Evolutionary conservation across 306 rosid genomes (phyloP), one percentile per base, ranked within the genome.

Genomic region (Pueraria montana): DNA sequence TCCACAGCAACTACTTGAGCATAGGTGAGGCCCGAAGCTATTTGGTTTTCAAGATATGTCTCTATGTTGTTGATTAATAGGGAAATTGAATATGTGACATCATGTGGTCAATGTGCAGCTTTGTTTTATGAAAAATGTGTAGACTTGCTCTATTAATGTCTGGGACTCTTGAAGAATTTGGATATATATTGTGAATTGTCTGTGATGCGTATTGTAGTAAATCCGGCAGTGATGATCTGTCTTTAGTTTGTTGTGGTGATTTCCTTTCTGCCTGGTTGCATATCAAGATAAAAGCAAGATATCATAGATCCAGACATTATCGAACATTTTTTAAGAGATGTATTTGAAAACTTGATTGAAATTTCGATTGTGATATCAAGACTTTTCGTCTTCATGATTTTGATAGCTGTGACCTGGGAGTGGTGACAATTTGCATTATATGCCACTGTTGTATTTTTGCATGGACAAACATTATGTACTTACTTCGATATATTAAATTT

Each of bases 1-100:
- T 93, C 65, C 97, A 83, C 78, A 93, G 98, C 88, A 96, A 93
- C 87, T 89, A 87, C 86, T 81, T 88, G 91, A 87, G 91, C 86
- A 82, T 86, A 84, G 99, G 99, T 95, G 83, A 91, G 94, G 59
- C 80, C 80, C 61, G 20, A 20, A 78, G 77, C 72, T 88, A 11
- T 43, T 76, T 45, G 46, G 49, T 64, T 83, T 17, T 68, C 53
- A 61, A 63, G 23, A 66, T 75, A 55, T 86, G 48, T 34, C 66
- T 74, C 49, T 13, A 24, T 70, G 76, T 68, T 69, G 76, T 68
- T 74, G 74, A 56, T 74, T 42, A 79, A 38, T 68, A 27, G 55
- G 75, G 62, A 83, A 83, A 62, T 76, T 77, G 48, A 68, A 38
- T 27, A n/a, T 71, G 30, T 67, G 56, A 71, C 58, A 59, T 70